A percentile compares a stretch with the other conserved stretches of the same genome.
Evolutionary conservation across 2,329 filamentous ascomycete species (phyloP).

Genomic region (Aspergillus fumigatiaffinis): DNA sequence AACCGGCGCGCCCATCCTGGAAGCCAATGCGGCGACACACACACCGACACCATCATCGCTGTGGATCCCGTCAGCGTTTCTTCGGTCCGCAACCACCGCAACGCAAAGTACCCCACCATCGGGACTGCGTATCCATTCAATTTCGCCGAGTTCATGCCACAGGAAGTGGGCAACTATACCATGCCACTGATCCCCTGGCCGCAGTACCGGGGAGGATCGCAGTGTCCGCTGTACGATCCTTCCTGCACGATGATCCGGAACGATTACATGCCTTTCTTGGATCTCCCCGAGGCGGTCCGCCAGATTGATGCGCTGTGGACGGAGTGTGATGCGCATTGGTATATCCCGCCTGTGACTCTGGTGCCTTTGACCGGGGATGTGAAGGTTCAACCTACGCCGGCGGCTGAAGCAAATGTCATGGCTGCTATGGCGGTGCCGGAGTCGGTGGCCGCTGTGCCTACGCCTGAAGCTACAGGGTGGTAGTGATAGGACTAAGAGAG

Average conservation of each 20-base stretch:
- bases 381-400: not conserved
- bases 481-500: not conserved
- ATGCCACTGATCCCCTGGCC: slow-evolving; percentile 19
- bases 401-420: not conserved
- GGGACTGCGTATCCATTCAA: slow-evolving; percentile 20
- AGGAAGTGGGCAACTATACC: slow-evolving; percentile 15
- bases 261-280: slow-evolving; percentile 18
- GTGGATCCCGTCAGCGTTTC: slow-evolving; percentile 12
- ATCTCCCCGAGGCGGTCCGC: slow-evolving; percentile 16
- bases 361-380: slow-evolving; percentile 7
- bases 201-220: slow-evolving; percentile 16
- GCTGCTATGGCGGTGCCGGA: slow-evolving; percentile 2
- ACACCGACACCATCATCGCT: slow-evolving; percentile 16
- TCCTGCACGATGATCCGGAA: slow-evolving; percentile 19
- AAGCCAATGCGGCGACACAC: slow-evolving; percentile 14
- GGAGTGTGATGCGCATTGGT: slow-evolving; percentile 16
- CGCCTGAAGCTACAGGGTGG: not conserved
- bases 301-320: slow-evolving; percentile 17
- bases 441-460: not conserved
- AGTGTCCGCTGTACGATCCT: slow-evolving; percentile 12
- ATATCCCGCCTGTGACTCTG: slow-evolving; percentile 20
- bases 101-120: slow-evolving; percentile 18
- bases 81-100: slow-evolving; percentile 17
- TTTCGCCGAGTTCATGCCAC: slow-evolving; percentile 18
- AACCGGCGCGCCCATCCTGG: slow-evolving; percentile 16